Evolutionary conservation across 768 basidiomycete genomes (phyloP).

Genomic region (Leccinum disarticulatum): DNA sequence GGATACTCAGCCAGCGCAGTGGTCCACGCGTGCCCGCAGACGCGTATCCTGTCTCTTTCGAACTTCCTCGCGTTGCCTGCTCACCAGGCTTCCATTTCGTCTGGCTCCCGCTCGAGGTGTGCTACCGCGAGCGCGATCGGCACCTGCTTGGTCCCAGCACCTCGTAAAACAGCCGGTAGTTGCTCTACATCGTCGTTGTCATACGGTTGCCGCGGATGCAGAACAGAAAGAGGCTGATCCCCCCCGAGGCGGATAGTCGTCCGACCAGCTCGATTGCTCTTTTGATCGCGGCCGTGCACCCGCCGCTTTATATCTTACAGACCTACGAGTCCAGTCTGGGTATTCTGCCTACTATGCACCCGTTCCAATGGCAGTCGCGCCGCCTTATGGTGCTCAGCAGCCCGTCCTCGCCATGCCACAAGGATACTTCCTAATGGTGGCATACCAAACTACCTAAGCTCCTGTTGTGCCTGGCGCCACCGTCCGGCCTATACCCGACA

Average conservation of each 20-base stretch:
- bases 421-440: slow-evolving; percentile 26
- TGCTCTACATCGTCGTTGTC: too few relatives aligned
- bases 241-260: slow-evolving; percentile 25
- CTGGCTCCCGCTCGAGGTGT: slow-evolving; percentile 10
- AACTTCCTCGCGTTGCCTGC: slow-evolving; percentile 22
- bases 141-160: too few relatives aligned
- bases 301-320: slow-evolving; percentile 12
- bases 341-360: slow-evolving; percentile 33
- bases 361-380: slow-evolving; percentile 24
- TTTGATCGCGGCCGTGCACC: slow-evolving; percentile 29
- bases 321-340: slow-evolving; percentile 22
- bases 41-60: slow-evolving; percentile 16
- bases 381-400: slow-evolving; percentile 27
- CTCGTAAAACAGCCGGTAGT: too few relatives aligned
- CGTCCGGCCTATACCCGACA: slow-evolving; percentile 1
- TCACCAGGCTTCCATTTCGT: slow-evolving; percentile 36
- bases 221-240: slow-evolving; percentile 33
- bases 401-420: slow-evolving; percentile 30
- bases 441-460: slow-evolving; percentile 19
- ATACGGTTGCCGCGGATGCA: slow-evolving; percentile 29
- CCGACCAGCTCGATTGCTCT: slow-evolving; percentile 31
- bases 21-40: slow-evolving; percentile 31
- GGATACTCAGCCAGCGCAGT: slow-evolving; percentile 17
- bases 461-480: slow-evolving; percentile 7
- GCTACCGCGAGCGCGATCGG: too few relatives aligned